A percentile compares a stretch with the other conserved stretches of the same genome.
Evolutionary conservation across 495 filamentous ascomycete genomes (phyloP).

Genomic region (Neurospora sp.): DNA sequence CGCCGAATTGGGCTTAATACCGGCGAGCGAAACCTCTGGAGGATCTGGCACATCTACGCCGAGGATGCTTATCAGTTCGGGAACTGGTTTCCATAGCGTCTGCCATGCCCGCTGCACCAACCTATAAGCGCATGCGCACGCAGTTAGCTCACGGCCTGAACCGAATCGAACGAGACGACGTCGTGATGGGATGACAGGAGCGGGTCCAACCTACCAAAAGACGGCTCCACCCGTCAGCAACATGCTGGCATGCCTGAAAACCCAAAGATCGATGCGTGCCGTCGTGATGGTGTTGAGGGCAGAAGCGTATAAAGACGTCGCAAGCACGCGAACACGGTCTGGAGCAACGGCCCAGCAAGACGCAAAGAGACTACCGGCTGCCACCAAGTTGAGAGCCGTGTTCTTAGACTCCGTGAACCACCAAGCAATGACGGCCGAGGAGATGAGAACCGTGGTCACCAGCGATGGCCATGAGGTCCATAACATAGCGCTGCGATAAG

Average conservation of each 20-base stretch:
- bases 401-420: slow-evolving; percentile 40
- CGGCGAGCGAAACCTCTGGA: slow-evolving; percentile 84
- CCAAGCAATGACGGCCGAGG: slow-evolving; percentile 38
- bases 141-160: slow-evolving; percentile 5
- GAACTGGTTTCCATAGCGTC: slow-evolving; percentile 79
- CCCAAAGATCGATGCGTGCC: slow-evolving; percentile 28
- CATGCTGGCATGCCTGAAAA: slow-evolving; percentile 35
- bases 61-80: slow-evolving; percentile 78
- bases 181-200: background rate
- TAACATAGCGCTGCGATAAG: slow-evolving; percentile 37
- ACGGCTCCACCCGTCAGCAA: slow-evolving; percentile 33
- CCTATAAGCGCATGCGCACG: slow-evolving; percentile 35
- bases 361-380: slow-evolving; percentile 34
- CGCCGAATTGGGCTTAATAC: slow-evolving; percentile 74
- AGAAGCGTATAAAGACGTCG: slow-evolving; percentile 26
- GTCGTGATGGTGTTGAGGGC: slow-evolving; percentile 20
- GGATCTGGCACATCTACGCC: slow-evolving; percentile 87
- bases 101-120: slow-evolving; percentile 72
- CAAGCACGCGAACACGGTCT: slow-evolving; percentile 29
- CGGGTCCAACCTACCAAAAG: slow-evolving; percentile 27
- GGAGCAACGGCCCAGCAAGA: slow-evolving; percentile 37
- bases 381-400: slow-evolving; percentile 33
- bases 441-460: slow-evolving; percentile 38
- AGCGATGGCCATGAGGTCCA: slow-evolving; percentile 40
- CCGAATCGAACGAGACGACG: background rate